These are phyloP conservation scores for Boletus reticulatus DNA, from an alignment of 768 basidiomycete species.

Conservation along the genomic window DNA sequence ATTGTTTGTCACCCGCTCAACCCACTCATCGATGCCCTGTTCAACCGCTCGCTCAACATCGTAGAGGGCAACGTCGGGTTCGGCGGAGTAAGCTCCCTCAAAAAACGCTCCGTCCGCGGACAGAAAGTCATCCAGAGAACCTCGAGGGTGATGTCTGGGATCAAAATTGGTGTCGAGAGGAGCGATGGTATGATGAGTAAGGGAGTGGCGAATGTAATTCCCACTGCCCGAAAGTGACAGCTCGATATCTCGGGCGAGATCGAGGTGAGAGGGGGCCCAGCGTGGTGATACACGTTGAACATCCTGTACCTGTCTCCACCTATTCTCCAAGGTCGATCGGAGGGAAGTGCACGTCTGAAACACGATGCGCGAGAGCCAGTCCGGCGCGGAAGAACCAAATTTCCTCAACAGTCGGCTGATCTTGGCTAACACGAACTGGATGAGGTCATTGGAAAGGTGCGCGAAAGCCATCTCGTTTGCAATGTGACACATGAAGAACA, in stretches of 20 bases:
- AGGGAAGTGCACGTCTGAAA: conserved; percentile 14
- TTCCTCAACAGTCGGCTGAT: conserved; percentile 38
- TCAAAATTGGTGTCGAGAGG: background rate
- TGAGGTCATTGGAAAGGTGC: conserved; percentile 29
- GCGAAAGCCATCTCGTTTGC: background rate
- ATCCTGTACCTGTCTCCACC: conserved; percentile 36
- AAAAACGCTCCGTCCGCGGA: conserved; percentile 10
- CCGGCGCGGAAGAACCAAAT: conserved; percentile 21
- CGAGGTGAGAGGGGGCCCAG: conserved; percentile 32
- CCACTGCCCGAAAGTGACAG: conserved; percentile 33
- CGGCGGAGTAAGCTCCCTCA: background rate
- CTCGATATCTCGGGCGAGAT: conserved; percentile 29
- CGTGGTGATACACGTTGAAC: conserved; percentile 23
- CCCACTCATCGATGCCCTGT: conserved; percentile 35
- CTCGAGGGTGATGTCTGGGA: conserved; percentile 2
- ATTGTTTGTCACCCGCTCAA: conserved; percentile 8
- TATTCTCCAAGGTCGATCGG: conserved; percentile 23
- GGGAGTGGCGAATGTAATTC: conserved; percentile 25
- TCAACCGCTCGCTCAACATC: conserved; percentile 39
- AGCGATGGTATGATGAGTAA: background rate
- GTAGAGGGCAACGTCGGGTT: conserved; percentile 22
- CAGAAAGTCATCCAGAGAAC: conserved; percentile 19
- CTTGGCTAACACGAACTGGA: conserved; percentile 39
- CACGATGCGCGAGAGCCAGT: conserved; percentile 13
- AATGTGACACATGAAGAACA: conserved; percentile 28